Evolutionary conservation across 495 filamentous ascomycete species (phyloP).

Genomic region (Penicillium silybi): DNA sequence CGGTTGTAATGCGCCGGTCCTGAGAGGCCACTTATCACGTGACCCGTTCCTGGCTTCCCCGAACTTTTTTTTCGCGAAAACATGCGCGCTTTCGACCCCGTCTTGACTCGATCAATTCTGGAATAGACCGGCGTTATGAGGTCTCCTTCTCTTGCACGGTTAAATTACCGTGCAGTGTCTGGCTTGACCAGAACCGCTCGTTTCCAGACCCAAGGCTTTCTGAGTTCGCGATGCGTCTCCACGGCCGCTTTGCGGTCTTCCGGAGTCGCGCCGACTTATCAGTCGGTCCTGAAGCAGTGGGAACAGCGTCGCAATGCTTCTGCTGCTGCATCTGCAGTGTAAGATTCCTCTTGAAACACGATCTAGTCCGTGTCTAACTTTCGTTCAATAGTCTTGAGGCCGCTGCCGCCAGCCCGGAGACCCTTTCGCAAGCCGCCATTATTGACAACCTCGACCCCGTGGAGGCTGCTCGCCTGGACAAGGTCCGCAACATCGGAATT

Average conservation of each 20-base stretch:
- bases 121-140: slow-evolving; percentile 38
- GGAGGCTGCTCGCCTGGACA: slow-evolving; percentile 71
- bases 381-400: slow-evolving; percentile 50
- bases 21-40: slow-evolving; percentile 35
- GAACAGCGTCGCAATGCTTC: slow-evolving; percentile 42
- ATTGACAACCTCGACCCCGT: slow-evolving; percentile 69
- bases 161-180: slow-evolving; percentile 41
- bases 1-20: slow-evolving; percentile 15
- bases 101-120: slow-evolving; percentile 26
- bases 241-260: slow-evolving; percentile 41
- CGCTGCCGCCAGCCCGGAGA: slow-evolving; percentile 55
- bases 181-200: slow-evolving; percentile 40
- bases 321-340: slow-evolving; percentile 40
- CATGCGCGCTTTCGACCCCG: slow-evolving; percentile 24
- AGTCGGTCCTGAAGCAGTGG: slow-evolving; percentile 35
- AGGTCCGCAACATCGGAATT: slow-evolving; percentile 95
- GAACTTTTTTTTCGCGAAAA: slow-evolving; percentile 41
- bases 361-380: neutral
- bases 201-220: slow-evolving; percentile 37
- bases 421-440: slow-evolving; percentile 62
- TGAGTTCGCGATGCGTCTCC: slow-evolving; percentile 37
- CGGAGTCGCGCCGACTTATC: slow-evolving; percentile 37
- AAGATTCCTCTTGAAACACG: slow-evolving; percentile 4
- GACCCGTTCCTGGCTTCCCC: slow-evolving; percentile 43
- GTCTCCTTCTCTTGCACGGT: slow-evolving; percentile 43